phyloP scores from a whole-genome alignment of 2,329 filamentous ascomycete species.

The Talaromyces sp. region DNA sequence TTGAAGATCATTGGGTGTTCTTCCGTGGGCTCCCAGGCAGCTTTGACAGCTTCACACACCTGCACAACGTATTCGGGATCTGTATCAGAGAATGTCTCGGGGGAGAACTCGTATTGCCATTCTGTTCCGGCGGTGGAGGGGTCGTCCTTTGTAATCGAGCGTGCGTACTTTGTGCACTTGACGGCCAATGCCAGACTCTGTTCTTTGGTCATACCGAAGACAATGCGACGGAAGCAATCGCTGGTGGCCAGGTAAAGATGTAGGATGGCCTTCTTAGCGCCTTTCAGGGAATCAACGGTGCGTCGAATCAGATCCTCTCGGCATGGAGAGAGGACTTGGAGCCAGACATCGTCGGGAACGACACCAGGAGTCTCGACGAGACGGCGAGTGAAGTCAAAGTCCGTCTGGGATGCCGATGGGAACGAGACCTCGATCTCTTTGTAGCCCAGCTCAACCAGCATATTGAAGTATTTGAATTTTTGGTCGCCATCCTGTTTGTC shows the following conservation, averaged over 20 bases:
- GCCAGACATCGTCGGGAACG: conserved; percentile 81
- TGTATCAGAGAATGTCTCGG: conserved; percentile 77
- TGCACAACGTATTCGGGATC: conserved; percentile 74
- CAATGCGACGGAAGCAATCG: conserved; percentile 86
- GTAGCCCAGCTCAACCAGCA: conserved; percentile 87
- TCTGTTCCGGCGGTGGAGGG: conserved; percentile 52
- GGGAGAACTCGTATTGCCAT: conserved; percentile 47
- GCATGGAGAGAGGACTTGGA: conserved; percentile 90
- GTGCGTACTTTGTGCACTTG: conserved; percentile 77
- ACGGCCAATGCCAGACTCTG: conserved; percentile 77
- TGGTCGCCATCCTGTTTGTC: conserved; percentile 75
- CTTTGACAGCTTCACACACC: conserved; percentile 90
- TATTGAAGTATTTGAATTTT: conserved; percentile 92
- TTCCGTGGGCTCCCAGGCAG: conserved; percentile 76
- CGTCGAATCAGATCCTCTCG: conserved; percentile 83
- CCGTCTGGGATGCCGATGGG: conserved; percentile 87
- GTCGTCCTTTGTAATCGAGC: conserved; percentile 82
- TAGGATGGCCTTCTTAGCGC: conserved; percentile 87
- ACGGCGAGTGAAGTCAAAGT: conserved; percentile 89
- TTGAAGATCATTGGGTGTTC: conserved; percentile 92
- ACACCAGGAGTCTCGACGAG: conserved; percentile 78
- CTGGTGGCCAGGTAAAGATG: conserved; percentile 96
- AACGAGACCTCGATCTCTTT: conserved; percentile 98
- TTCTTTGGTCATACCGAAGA: conserved; percentile 82
- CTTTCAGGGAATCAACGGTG: conserved; percentile 82